phyloP scores from a whole-genome alignment of 2,329 filamentous ascomycete genomes.

The Fusarium succisae region DNA sequence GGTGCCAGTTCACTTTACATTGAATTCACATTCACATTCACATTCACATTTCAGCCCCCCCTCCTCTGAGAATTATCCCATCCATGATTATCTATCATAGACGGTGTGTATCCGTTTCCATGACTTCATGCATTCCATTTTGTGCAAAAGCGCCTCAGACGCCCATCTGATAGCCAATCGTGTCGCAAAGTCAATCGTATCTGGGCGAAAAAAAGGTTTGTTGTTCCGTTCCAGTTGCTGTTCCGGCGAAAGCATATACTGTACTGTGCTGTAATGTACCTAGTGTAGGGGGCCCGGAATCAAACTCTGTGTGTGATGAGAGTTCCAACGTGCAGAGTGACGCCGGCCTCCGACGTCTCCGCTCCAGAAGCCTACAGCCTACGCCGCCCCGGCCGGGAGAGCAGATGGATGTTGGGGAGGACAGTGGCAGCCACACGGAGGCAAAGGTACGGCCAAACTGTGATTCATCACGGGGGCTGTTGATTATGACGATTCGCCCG shows the following conservation, averaged over 20 bases:
- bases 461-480: conserved; percentile 40
- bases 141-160: conserved; percentile 42
- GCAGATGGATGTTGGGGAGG: neutral
- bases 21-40: neutral
- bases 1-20: conserved; percentile 40
- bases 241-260: conserved; percentile 19
- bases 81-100: neutral
- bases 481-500: conserved; percentile 41
- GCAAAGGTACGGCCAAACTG: conserved; percentile 37
- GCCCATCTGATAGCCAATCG: conserved; percentile 35
- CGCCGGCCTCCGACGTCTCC: conserved; percentile 28
- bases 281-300: conserved; percentile 14
- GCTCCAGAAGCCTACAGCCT: neutral
- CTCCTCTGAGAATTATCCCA: conserved; percentile 13
- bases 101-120: conserved; percentile 34
- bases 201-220: conserved; percentile 36
- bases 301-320: conserved; percentile 36
- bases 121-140: conserved; percentile 51
- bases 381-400: conserved; percentile 27
- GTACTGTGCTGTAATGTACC: neutral
- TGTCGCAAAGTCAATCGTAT: conserved; percentile 19
- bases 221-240: conserved; percentile 41
- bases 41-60: conserved; percentile 29
- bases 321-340: conserved; percentile 9
- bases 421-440: conserved; percentile 21